Percentiles rank a stretch among this genome's conserved stretches.
Evolutionary conservation across 768 basidiomycete species (phyloP).

Genomic region (Scleroderma bovista): DNA sequence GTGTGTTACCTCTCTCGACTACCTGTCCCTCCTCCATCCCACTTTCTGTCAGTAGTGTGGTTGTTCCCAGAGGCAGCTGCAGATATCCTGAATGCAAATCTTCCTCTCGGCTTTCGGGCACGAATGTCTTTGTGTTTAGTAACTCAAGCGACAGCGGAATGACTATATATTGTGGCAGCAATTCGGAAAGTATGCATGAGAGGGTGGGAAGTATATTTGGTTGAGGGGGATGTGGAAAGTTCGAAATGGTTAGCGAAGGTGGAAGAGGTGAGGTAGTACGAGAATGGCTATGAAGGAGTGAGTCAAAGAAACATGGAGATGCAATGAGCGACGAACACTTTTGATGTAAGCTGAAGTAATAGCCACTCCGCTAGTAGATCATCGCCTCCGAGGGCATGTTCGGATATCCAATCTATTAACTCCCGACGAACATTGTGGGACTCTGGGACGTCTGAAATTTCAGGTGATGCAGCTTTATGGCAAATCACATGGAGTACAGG

Average conservation of each 20-base stretch:
- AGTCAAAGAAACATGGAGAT: background rate
- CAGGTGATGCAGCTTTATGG: constrained; percentile 9
- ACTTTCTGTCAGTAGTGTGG: constrained; percentile 60
- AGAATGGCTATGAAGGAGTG: constrained; percentile 46
- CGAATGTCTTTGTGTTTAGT: constrained; percentile 54
- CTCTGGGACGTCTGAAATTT: constrained; percentile 3
- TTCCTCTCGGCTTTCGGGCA: constrained; percentile 62
- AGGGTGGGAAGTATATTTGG: constrained; percentile 39
- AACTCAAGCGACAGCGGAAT: constrained; percentile 58
- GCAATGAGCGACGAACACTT: constrained; percentile 46
- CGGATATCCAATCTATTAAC: constrained; percentile 69
- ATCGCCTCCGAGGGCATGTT: constrained; percentile 66
- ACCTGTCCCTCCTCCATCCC: constrained; percentile 66
- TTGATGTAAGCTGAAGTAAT: constrained; percentile 51
- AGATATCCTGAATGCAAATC: constrained; percentile 72
- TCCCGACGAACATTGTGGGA: constrained; percentile 37
- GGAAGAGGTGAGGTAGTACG: constrained; percentile 64
- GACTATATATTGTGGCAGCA: constrained; percentile 52
- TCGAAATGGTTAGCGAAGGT: constrained; percentile 56
- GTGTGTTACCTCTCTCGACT: constrained; percentile 38
- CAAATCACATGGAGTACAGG: constrained; percentile 72
- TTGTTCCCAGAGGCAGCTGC: constrained; percentile 60
- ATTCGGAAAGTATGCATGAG: constrained; percentile 45
- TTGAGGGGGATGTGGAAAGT: constrained; percentile 46
- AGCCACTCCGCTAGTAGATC: constrained; percentile 69